Base-by-base conservation (phyloP, 768 basidiomycete species). In the Hygrophorus pudorinus region DNA sequence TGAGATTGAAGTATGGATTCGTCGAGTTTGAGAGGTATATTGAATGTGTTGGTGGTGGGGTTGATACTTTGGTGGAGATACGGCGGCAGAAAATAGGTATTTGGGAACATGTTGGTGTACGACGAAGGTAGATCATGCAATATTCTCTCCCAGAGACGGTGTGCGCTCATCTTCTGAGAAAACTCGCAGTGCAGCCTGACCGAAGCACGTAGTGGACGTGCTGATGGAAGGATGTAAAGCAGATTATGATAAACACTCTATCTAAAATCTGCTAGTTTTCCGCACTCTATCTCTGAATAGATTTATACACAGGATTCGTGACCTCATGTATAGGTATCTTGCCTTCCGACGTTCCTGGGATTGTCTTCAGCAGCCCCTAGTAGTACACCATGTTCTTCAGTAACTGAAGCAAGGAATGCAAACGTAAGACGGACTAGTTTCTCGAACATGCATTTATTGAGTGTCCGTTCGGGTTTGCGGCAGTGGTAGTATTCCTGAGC, bases 381-480 rank as follows among this genome's bases (percentile, higher is more conserved):
- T 38, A 44, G n/a, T 27, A 9, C 36, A 13, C 41, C 32, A 30
- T 30, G 27, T 47, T n/a, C 21, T 10, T 41, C 45, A 27, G 35
- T 43, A 39, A 41, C 36, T 4, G 14, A 42, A 18, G 1, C 18
- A 16, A 27, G 34, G 1, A 12, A 29, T n/a, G 41, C 18, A 18
- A 14, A n/a, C 28, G 11, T 2, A 29, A 45, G 41, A 78, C 87
- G 53, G 53, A 91, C 94, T 53, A 98, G 75, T 61, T 96, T 97
- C 64, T 93, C 84, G 58, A 97, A 93, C 73, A 94, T 87, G 70
- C 94, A 98, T 46, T 79, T 70, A 71, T 98, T 99, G 38, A 97
- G 73, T 43, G 77, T 62, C 50, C 83, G 79, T 62, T 99, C 96
- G 3, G 80, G 81, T 61, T 85, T 82, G 52, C 96, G 84, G 61